phyloP scores from a whole-genome alignment of 148 eudicot species.

The Selenicereus undatus region DNA sequence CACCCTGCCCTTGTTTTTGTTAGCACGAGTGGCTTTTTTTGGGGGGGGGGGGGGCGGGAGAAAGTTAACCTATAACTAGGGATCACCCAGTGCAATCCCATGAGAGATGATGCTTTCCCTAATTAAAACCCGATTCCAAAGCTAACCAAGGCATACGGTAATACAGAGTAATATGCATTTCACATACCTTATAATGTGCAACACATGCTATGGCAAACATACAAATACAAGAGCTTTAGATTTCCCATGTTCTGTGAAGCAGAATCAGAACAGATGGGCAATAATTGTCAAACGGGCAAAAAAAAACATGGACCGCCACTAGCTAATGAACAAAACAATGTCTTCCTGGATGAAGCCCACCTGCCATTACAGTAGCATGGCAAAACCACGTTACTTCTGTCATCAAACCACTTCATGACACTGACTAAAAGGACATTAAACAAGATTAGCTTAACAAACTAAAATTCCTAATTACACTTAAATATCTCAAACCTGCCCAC shows the following conservation, averaged over 20 bases:
- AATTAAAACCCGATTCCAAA: background rate
- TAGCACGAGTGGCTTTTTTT: background rate
- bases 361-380: background rate
- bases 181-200: background rate
- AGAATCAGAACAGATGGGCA: background rate
- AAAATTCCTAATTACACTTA: background rate
- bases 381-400: conserved; percentile 4
- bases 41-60: background rate
- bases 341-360: conserved; percentile 4
- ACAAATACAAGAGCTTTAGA: conserved; percentile 1
- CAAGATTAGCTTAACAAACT: background rate
- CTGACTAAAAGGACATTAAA: background rate
- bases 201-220: background rate
- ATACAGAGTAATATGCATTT: background rate
- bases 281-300: background rate
- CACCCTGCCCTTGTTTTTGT: background rate
- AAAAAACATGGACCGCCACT: background rate
- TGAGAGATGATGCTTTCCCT: background rate
- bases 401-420: background rate
- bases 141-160: background rate
- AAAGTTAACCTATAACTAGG: background rate
- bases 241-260: conserved; percentile 1
- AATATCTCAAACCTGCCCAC: background rate
- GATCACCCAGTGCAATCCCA: background rate
- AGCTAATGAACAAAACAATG: background rate